Evolutionary conservation across 2,329 filamentous ascomycete species (phyloP), one percentile per base, ranked within the genome.

Genomic region (Fusarium sp.): DNA sequence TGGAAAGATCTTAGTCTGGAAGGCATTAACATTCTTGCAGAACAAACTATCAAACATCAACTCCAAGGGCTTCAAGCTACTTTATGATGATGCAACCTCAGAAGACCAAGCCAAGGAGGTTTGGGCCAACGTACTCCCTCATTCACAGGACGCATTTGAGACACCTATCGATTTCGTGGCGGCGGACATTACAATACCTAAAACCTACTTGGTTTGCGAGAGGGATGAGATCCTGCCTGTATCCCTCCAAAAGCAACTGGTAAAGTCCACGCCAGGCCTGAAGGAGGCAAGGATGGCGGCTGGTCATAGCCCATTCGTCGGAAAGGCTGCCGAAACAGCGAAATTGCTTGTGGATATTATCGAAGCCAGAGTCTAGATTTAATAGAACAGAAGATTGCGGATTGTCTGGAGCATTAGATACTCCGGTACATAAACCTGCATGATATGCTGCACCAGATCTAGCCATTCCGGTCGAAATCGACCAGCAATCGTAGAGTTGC

Each of bases 231-330:
- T 44, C 11, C 26, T 57, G 4, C 46, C 45, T 6, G 5, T 19
- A 11, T 2, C 38, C 5, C 46, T 57, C 22, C 46, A 57, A 14
- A 28, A 52, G 22, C 31, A 33, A 31, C 21, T 57, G 14, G 28
- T 57, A 28, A 52, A 44, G 28, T 44, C 19, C 21, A 44, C 31
- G 0, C 55, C 55, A 1, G 46, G 55, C 7, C 38, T 52, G 45
- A 43, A 52, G 11, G 38, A 52, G 46, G 33, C 17, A 36, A 44
- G 31, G 22, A 38, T 57, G 15, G 46, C 46, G 11, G 55, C 55
- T 22, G 55, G 55, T 13, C 55, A 57, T 17, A 52, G 55, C 11
- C 55, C 46, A 7, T 57, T 57, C 15, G 6, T 57, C 3, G 55
- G 55, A 2, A 57, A 57, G 17, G 15, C 17, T 14, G 17, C 22